phyloP scores from a whole-genome alignment of 1,284 basidiomycete species.

The Naganishia sp. region DNA sequence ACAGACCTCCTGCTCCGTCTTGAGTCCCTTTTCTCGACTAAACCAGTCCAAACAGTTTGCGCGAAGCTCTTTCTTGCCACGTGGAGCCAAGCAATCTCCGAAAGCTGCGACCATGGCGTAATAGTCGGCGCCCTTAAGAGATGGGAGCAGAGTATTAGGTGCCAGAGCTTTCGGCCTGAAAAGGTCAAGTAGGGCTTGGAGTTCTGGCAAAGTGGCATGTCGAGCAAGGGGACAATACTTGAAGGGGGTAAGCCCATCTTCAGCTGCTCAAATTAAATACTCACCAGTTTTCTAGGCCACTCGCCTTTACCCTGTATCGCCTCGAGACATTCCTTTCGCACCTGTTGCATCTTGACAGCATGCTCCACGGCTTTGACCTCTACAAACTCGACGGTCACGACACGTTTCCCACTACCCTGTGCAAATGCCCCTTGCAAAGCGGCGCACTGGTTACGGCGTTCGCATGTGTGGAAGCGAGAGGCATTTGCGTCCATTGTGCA shows the following conservation, averaged over 20 bases:
- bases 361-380: constrained; percentile 28
- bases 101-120: constrained; percentile 69
- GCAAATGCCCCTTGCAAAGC: constrained; percentile 27
- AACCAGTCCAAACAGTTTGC: constrained; percentile 14
- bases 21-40: constrained; percentile 3
- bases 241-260: background rate
- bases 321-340: constrained; percentile 52
- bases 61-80: constrained; percentile 39
- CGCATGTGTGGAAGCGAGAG: constrained; percentile 89
- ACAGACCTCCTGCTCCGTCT: constrained; percentile 2
- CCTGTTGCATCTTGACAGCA: constrained; percentile 53
- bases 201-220: constrained; percentile 81
- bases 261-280: constrained; percentile 23
- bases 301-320: constrained; percentile 40
- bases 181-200: constrained; percentile 72
- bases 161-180: constrained; percentile 73
- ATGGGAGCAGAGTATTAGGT: constrained; percentile 74
- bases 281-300: constrained; percentile 49
- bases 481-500: constrained; percentile 63
- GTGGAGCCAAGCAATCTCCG: constrained; percentile 57
- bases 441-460: constrained; percentile 72
- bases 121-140: constrained; percentile 67
- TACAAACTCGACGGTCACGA: constrained; percentile 58
- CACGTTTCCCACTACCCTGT: constrained; percentile 52
- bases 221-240: constrained; percentile 79